Percentiles rank a stretch among this genome's conserved stretches.
phyloP scores from a whole-genome alignment of 768 basidiomycete genomes.

The Kwoniella shandongensis region DNA sequence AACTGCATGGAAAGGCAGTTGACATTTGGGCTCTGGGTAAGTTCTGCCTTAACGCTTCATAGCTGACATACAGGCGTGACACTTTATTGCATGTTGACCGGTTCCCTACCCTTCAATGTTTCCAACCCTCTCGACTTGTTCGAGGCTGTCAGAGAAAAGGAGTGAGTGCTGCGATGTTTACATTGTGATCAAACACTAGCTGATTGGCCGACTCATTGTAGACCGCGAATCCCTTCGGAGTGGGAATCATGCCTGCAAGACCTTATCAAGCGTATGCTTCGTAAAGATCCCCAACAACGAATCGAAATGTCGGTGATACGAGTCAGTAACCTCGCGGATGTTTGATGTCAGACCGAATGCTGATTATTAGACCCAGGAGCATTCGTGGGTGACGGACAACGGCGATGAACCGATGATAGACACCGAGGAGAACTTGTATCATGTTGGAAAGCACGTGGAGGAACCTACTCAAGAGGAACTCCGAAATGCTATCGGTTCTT shows the following conservation, averaged over 20 bases:
- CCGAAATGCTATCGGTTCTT: slow-evolving; percentile 41
- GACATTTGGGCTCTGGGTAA: slow-evolving; percentile 52
- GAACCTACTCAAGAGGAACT: slow-evolving; percentile 53
- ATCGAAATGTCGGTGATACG: slow-evolving; percentile 43
- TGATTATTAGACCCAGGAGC: slow-evolving; percentile 30
- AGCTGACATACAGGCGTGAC: slow-evolving; percentile 45
- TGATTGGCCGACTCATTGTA: slow-evolving; percentile 1
- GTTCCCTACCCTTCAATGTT: slow-evolving; percentile 48
- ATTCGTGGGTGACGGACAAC: slow-evolving; percentile 47
- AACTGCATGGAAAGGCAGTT: slow-evolving; percentile 49
- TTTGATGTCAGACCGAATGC: no score
- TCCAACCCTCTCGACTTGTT: slow-evolving; percentile 51
- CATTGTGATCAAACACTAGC: not conserved
- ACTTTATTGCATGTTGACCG: slow-evolving; percentile 53
- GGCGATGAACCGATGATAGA: slow-evolving; percentile 47
- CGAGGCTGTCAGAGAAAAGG: slow-evolving; percentile 44
- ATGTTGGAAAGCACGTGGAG: slow-evolving; percentile 48
- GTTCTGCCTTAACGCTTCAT: not conserved
- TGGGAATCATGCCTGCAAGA: slow-evolving; percentile 35
- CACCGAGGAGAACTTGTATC: slow-evolving; percentile 44
- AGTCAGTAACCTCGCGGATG: slow-evolving; percentile 34
- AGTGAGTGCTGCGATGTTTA: slow-evolving; percentile 31
- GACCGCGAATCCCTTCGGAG: slow-evolving; percentile 41
- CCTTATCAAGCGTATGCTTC: slow-evolving; percentile 20
- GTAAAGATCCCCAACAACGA: slow-evolving; percentile 40